Evolutionary conservation across 2,329 filamentous ascomycete genomes (phyloP), one percentile per base, ranked within the genome.

Genomic region (Beauveria sp.): DNA sequence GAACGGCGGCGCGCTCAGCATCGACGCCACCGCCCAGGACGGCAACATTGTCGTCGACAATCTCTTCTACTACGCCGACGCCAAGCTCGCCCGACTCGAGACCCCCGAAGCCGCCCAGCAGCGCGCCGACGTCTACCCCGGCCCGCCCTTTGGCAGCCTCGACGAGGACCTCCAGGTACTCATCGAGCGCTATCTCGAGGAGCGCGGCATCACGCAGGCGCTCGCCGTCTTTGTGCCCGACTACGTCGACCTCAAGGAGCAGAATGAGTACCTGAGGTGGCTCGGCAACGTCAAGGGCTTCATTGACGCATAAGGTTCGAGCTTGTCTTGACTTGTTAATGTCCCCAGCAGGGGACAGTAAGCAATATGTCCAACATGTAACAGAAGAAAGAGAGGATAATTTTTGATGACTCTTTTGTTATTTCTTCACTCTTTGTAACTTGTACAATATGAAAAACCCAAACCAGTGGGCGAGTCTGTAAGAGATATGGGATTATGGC

Each of bases 211-310:
- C 77, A 91, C 93, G 71, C 87, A 89, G 69, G 85, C 88, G 63
- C 84, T 99, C 69, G 93, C 93, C 60, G 79, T 93, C 67, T 97
- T 98, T 76, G 88, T 96, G 50, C 91, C 93, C 43, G 93, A 98
- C 75, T 99, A 96, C 79, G 93, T 98, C 72, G 92, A 98, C 74
- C 86, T 90, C 78, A 99, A 99, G 88, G 95, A 99, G 85, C 93
- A 98, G 85, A 89, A 87, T 79, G 95, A 99, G 83, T 99, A 99
- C 77, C 80, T 96, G 65, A 80, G 83, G 67, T 99, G 96, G 95
- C 80, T 99, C 75, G 84, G 87, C 75, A 90, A 89, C 73, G 84
- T 97, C 76, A 95, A 93, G 86, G 80, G 78, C 65, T 97, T 98
- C 72, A 81, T 97, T 67, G 88, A 90, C 73, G 87, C 86, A 64